A percentile compares a stretch with the other conserved stretches of the same genome.
Evolutionary conservation across 2,329 filamentous ascomycete species (phyloP).

Genomic region (Ophiocordyceps camponoti-floridani): DNA sequence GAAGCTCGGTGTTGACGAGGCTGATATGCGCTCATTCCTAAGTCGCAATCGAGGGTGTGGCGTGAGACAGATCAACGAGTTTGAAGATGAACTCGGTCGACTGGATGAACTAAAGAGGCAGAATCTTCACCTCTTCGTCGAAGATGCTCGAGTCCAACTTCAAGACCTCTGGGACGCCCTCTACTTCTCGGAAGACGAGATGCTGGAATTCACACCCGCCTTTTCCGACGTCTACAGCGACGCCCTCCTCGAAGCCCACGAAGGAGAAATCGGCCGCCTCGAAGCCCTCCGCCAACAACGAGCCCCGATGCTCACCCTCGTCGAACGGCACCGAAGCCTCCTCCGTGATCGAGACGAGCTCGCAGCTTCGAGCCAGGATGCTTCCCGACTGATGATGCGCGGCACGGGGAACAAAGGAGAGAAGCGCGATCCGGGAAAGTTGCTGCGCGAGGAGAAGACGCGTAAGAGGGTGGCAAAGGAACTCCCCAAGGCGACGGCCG

Average conservation of each 20-base stretch:
- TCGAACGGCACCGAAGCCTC: constrained; percentile 69
- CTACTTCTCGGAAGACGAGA: constrained; percentile 94
- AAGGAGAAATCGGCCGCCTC: constrained; percentile 71
- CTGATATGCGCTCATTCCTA: constrained; percentile 70
- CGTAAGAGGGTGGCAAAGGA: constrained; percentile 94
- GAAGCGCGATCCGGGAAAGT: constrained; percentile 81
- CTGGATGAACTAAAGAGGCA: constrained; percentile 88
- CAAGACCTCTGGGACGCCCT: constrained; percentile 91
- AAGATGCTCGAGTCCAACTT: constrained; percentile 76
- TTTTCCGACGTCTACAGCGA: constrained; percentile 97
- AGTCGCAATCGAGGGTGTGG: constrained; percentile 81
- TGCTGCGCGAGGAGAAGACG: constrained; percentile 95
- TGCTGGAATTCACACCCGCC: constrained; percentile 92
- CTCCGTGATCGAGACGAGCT: constrained; percentile 78
- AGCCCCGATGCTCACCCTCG: constrained; percentile 60
- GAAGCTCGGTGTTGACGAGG: constrained; percentile 66
- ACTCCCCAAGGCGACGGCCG: constrained; percentile 72
- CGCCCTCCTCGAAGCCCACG: constrained; percentile 83
- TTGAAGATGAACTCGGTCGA: constrained; percentile 73
- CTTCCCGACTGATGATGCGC: constrained; percentile 78
- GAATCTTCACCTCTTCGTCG: constrained; percentile 88
- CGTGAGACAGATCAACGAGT: constrained; percentile 83
- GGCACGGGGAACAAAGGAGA: constrained; percentile 87
- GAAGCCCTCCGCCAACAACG: constrained; percentile 76
- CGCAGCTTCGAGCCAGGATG: constrained; percentile 81